Base-by-base conservation (phyloP, 805 yeast genomes). In the Saccharomycopsis schoenii region DNA sequence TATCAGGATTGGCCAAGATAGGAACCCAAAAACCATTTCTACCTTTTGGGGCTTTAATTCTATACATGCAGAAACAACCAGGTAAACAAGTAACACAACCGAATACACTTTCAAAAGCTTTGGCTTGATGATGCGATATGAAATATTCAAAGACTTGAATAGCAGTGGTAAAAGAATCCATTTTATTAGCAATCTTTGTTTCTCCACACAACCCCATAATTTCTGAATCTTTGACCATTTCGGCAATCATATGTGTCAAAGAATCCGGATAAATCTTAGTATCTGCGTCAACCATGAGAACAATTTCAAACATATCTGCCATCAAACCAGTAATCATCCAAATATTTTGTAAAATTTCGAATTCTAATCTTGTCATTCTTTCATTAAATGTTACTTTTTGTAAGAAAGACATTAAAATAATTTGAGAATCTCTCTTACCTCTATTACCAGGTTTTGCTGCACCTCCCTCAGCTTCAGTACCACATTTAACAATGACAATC, bases 181-280 rank as follows among this genome's bases (percentile, higher is more conserved):
- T 71, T 71, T 91, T 91, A 72, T 91, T 91, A 4, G 96, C 82
- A 67, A 91, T 91, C 72, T 89, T 90, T 0, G 97, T 91, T 71
- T 91, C 97, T 57, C 97, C 97, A 78, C 97, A 91, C 54, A 91
- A 76, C 1, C 97, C 97, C 96, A 91, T 91, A 61, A 91, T 78
- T 64, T 76, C 77, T 0, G 96, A 96, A 70, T 91, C 93, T 67
- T 82, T 86, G 24, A 89, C 91, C 89, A 91, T 84, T 68, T 88
- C 89, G 0, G 96, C 96, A 65, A 81, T 78, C 97, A 91, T 89
- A 69, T 92, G 97, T 8, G 94, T 88, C 65, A 90, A 69, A 3
- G 93, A 85, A 71, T 92, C 97, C 0, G 96, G 96, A 71, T 78
- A 89, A 2, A 91, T 89, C 69, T 83, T 83, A 0, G 97, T 90